A percentile compares a stretch with the other conserved stretches of the same genome.
These are phyloP conservation scores for Pseudonitzschia pungens DNA, from an alignment of 108 stramenopile genomes.

Conservation along the genomic window DNA sequence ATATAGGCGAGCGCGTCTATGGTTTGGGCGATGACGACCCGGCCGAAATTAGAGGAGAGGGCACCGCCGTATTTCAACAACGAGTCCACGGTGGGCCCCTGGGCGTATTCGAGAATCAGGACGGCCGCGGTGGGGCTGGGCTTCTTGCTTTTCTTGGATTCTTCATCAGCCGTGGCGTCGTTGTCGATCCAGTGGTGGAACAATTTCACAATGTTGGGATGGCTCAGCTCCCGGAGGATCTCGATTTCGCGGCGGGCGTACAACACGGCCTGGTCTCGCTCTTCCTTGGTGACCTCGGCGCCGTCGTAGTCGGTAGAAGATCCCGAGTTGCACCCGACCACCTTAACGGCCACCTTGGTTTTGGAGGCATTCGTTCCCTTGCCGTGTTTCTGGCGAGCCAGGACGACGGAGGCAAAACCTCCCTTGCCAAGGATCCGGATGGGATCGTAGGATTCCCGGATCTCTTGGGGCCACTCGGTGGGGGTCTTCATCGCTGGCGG, in stretches of 20 bases:
- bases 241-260: slow-evolving; percentile 53
- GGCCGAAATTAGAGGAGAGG: slow-evolving; percentile 44
- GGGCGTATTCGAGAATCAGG: slow-evolving; percentile 34
- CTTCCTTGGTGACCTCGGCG: background rate
- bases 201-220: slow-evolving; percentile 70
- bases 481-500: too few relatives aligned
- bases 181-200: slow-evolving; percentile 35
- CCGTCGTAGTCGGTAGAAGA: background rate
- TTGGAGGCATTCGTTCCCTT: background rate
- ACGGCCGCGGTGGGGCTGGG: background rate
- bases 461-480: slow-evolving; percentile 37
- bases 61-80: slow-evolving; percentile 64
- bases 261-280: slow-evolving; percentile 1
- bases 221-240: slow-evolving; percentile 46
- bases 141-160: background rate
- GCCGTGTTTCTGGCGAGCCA: slow-evolving; percentile 26
- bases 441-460: slow-evolving; percentile 30
- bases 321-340: slow-evolving; percentile 24
- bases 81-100: slow-evolving; percentile 54
- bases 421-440: slow-evolving; percentile 40
- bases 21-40: slow-evolving; percentile 59
- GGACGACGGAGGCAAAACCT: slow-evolving; percentile 45
- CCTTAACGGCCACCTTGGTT: slow-evolving; percentile 47
- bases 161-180: background rate
- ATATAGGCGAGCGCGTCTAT: slow-evolving; percentile 61